A percentile compares a stretch with the other conserved stretches of the same genome.
These are phyloP conservation scores for Codiaeum variegatum DNA, from an alignment of 441 rosid species.

Conservation along the genomic window DNA sequence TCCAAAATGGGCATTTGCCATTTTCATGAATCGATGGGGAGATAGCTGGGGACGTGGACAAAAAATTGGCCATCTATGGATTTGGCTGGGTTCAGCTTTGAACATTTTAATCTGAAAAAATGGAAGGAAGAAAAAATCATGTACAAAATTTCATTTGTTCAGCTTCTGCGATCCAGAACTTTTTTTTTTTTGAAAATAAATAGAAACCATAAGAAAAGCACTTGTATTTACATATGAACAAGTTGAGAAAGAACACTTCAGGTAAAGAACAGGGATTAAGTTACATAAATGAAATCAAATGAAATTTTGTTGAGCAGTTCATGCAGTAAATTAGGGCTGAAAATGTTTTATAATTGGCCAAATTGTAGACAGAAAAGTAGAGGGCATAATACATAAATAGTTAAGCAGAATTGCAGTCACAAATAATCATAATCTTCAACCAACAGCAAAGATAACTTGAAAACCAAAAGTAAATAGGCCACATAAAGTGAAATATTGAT, in stretches of 20 bases:
- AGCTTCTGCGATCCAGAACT: neutral
- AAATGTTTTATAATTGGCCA: neutral
- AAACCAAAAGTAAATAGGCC: neutral
- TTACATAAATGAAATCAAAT: neutral
- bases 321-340: neutral
- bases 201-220: neutral
- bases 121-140: neutral
- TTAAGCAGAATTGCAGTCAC: neutral
- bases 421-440: neutral
- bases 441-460: neutral
- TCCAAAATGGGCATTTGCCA: constrained; percentile 28
- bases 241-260: neutral
- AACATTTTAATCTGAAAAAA: constrained; percentile 28
- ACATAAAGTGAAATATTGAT: neutral
- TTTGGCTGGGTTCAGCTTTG: constrained; percentile 17
- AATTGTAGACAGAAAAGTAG: neutral
- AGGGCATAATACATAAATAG: neutral
- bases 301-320: neutral
- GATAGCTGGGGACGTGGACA: neutral
- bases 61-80: constrained; percentile 12
- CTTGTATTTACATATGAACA: neutral
- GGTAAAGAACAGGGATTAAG: neutral
- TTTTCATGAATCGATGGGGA: constrained; percentile 21
- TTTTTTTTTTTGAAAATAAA: neutral
- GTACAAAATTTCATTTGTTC: neutral